Evolutionary conservation across 805 yeast genomes (phyloP).

Genomic region (Lipomyces lipofer): DNA sequence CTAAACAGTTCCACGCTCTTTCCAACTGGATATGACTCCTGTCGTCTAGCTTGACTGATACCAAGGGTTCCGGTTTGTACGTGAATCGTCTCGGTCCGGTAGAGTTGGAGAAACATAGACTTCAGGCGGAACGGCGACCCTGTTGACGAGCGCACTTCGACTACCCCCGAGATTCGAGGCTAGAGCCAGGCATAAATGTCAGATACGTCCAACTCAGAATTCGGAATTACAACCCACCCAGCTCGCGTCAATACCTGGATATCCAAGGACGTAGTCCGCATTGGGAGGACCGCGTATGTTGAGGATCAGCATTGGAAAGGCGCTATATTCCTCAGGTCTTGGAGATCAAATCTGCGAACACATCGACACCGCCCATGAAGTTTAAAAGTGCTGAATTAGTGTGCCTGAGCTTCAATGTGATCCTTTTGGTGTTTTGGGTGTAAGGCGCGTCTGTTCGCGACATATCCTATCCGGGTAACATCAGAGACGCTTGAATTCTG

Average conservation of each 20-base stretch:
- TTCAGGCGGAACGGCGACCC: constrained; percentile 34
- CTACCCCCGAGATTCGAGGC: constrained; percentile 45
- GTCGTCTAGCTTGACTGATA: constrained; percentile 31
- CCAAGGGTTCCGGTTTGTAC: constrained; percentile 41
- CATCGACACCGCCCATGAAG: no score
- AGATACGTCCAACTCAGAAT: neutral
- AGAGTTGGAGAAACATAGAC: constrained; percentile 41
- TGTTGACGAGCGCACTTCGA: constrained; percentile 41
- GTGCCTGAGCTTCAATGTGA: no score
- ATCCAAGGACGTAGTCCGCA: constrained; percentile 45
- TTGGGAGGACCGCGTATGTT: constrained; percentile 43
- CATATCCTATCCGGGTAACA: no score
- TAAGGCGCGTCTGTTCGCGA: no score
- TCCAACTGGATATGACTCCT: constrained; percentile 42
- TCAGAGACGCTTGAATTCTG: no score
- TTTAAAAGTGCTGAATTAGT: no score
- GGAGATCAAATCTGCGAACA: no score
- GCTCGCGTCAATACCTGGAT: constrained; percentile 47
- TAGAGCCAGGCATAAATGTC: neutral
- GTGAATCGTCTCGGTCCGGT: constrained; percentile 43
- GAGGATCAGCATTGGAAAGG: no score
- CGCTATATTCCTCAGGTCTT: no score
- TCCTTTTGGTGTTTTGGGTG: no score
- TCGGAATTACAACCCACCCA: constrained; percentile 33
- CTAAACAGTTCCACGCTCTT: constrained; percentile 35